A percentile compares a stretch with the other conserved stretches of the same genome.
phyloP scores from a whole-genome alignment of 2,329 filamentous ascomycete genomes.

The Diplodia scrobiculata region DNA sequence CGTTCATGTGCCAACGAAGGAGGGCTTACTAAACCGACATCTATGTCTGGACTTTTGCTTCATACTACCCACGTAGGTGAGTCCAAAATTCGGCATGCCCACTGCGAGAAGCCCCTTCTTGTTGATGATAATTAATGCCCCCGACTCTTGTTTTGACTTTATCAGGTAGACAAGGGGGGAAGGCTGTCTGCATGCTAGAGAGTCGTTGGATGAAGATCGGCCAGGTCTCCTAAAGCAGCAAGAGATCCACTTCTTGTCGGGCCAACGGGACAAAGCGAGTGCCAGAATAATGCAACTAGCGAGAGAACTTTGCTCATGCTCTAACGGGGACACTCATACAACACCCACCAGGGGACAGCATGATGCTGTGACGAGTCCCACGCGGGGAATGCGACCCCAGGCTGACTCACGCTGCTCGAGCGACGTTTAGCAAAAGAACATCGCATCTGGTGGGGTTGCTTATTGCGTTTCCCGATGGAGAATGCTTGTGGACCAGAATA shows the following conservation, averaged over 20 bases:
- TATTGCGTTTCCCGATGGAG: too few species aligned
- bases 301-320: background rate
- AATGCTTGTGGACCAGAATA: background rate
- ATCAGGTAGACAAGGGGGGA: background rate
- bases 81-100: too few species aligned
- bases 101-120: background rate
- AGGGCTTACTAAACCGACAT: too few species aligned
- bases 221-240: constrained; percentile 5
- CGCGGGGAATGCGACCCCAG: background rate
- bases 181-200: background rate
- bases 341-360: background rate
- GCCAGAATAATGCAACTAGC: background rate
- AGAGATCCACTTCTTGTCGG: background rate
- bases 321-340: background rate
- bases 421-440: background rate
- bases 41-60: too few species aligned
- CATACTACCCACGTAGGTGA: too few species aligned
- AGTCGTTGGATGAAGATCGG: constrained; percentile 5
- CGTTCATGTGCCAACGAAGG: too few species aligned
- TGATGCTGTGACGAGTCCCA: background rate
- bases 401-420: background rate
- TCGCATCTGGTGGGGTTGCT: background rate
- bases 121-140: too few species aligned
- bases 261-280: background rate
- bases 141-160: background rate